phyloP scores from a whole-genome alignment of 495 filamentous ascomycete species.

The Hapsidospora chrysogenum region DNA sequence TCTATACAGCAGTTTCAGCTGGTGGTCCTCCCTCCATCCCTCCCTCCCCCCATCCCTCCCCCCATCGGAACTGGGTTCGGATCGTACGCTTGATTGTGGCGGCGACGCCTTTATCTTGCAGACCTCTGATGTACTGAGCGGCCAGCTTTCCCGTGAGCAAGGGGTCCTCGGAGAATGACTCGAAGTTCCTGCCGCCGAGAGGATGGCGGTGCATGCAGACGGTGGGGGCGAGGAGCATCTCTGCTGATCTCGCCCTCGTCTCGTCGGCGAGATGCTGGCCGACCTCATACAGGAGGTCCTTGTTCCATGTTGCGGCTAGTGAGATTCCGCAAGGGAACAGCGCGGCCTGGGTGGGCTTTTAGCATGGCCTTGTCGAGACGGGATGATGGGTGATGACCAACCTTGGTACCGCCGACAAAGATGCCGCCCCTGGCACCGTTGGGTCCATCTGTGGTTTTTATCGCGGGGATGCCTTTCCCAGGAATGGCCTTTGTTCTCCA shows the following conservation, averaged over 20 bases:
- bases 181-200: conserved; percentile 69
- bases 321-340: conserved; percentile 63
- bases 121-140: conserved; percentile 52
- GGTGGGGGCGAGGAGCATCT: conserved; percentile 63
- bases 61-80: too few species aligned
- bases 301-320: conserved; percentile 66
- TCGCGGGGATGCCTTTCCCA: conserved; percentile 50
- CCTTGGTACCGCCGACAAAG: conserved; percentile 39
- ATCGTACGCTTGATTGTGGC: conserved; percentile 60
- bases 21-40: too few species aligned
- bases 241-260: conserved; percentile 51
- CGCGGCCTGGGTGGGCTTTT: too few species aligned
- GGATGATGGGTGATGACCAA: too few species aligned
- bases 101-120: conserved; percentile 59
- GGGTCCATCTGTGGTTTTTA: conserved; percentile 64
- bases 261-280: conserved; percentile 62
- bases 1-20: conserved; percentile 22
- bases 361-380: too few species aligned
- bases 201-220: conserved; percentile 73
- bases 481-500: conserved; percentile 60
- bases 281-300: conserved; percentile 44
- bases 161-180: conserved; percentile 78
- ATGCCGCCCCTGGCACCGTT: conserved; percentile 67
- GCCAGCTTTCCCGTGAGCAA: conserved; percentile 61
- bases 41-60: too few species aligned